phyloP scores from a whole-genome alignment of 1,284 basidiomycete species.

The Rhodotorula sp. region DNA sequence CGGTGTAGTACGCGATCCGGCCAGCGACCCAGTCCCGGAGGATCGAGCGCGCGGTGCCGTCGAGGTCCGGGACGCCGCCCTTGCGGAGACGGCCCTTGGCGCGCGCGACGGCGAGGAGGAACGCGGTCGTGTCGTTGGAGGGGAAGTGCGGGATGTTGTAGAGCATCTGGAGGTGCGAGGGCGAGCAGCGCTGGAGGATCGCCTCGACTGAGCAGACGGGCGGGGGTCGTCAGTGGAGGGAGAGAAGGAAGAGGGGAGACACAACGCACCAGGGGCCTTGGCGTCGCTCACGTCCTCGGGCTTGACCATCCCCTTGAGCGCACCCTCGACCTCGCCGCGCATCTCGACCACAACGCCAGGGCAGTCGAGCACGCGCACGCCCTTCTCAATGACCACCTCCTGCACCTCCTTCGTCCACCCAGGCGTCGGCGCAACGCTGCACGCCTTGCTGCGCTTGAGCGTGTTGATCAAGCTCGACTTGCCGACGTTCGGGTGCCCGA shows the following conservation, averaged over 20 bases:
- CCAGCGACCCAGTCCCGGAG: conserved; percentile 95
- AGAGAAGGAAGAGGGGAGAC: not conserved
- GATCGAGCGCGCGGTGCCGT: conserved; percentile 78
- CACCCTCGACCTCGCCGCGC: conserved; percentile 65
- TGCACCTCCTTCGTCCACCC: conserved; percentile 96
- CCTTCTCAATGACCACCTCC: conserved; percentile 87
- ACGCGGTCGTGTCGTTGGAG: conserved; percentile 67
- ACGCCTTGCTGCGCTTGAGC: conserved; percentile 84
- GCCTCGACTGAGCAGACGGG: conserved; percentile 67
- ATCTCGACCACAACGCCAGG: conserved; percentile 86
- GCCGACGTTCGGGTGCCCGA: conserved; percentile 96
- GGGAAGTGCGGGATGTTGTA: conserved; percentile 78
- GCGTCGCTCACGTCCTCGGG: conserved; percentile 91
- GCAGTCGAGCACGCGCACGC: conserved; percentile 88
- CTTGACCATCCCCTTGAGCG: conserved; percentile 89
- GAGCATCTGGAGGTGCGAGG: conserved; percentile 70
- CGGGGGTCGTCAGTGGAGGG: not conserved
- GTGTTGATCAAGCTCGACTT: conserved; percentile 96
- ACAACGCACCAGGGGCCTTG: conserved; percentile 71
- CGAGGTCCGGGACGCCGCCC: conserved; percentile 88
- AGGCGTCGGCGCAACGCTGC: conserved; percentile 90
- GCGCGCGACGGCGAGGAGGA: conserved; percentile 87
- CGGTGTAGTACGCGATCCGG: conserved; percentile 85
- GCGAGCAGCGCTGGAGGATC: conserved; percentile 71
- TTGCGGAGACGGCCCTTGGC: conserved; percentile 81